Percentiles rank a stretch among this genome's conserved stretches.
Evolutionary conservation across 1,139 yeast species (phyloP).

Genomic region (Blastobotrys capitulatus): DNA sequence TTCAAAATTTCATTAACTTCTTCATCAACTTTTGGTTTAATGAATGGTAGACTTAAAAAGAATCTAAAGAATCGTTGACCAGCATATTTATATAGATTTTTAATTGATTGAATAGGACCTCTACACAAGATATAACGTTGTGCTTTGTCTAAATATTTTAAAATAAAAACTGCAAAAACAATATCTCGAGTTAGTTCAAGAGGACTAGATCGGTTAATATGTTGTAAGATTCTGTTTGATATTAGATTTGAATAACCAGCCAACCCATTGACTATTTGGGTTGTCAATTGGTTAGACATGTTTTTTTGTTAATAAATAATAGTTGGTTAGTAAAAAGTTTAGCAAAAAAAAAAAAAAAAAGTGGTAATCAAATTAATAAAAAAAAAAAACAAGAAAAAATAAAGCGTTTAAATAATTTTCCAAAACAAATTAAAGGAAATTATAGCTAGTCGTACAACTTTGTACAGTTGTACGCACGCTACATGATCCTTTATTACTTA

Average conservation of each 20-base stretch:
- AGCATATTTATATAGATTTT: conserved; percentile 12
- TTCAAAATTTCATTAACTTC: conserved; percentile 49
- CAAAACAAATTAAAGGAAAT: no score
- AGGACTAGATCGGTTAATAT: conserved; percentile 16
- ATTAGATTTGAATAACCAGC: conserved; percentile 5
- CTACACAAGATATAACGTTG: conserved; percentile 16
- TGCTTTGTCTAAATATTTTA: conserved; percentile 16
- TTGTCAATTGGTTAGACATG: neutral
- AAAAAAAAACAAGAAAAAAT: neutral
- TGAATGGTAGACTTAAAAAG: conserved; percentile 40
- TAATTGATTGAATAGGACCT: conserved; percentile 14
- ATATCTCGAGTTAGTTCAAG: conserved; percentile 24
- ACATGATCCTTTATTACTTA: no score
- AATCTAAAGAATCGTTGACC: conserved; percentile 16
- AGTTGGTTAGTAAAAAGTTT: neutral
- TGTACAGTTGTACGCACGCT: no score
- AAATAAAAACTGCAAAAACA: conserved; percentile 17
- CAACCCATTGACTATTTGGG: conserved; percentile 7
- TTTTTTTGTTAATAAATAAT: neutral
- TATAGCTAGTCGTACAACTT: no score
- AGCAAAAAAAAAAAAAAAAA: neutral
- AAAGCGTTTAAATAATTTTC: neutral
- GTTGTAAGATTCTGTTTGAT: conserved; percentile 7
- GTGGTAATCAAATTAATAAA: neutral
- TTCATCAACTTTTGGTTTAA: conserved; percentile 50